phyloP scores from a whole-genome alignment of 352 stramenopile species.

The Elongisporangium undulatum region DNA sequence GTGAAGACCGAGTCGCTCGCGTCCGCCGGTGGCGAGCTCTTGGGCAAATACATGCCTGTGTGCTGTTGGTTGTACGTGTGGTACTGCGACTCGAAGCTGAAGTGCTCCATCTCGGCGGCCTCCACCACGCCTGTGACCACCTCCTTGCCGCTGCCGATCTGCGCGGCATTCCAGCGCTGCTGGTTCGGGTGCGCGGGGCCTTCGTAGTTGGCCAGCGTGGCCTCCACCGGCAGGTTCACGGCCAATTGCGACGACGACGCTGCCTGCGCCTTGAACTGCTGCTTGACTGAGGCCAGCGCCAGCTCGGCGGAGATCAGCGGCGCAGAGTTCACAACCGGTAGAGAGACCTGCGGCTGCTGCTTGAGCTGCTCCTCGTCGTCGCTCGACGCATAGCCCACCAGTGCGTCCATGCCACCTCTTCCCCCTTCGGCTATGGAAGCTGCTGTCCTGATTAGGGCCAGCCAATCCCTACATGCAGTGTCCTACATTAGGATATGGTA shows the following conservation, averaged over 20 bases:
- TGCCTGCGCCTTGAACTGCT: conserved; percentile 31
- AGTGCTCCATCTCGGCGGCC: conserved; percentile 57
- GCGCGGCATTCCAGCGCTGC: conserved; percentile 14
- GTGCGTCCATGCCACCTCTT: conserved; percentile 35
- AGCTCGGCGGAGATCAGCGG: conserved; percentile 29
- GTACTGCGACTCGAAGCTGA: conserved; percentile 81
- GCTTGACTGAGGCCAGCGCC: conserved; percentile 20
- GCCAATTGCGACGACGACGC: conserved; percentile 36
- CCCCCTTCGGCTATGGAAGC: background rate
- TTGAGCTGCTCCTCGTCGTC: conserved; percentile 24
- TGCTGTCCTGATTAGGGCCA: background rate
- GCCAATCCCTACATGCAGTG: background rate
- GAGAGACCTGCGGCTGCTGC: conserved; percentile 8
- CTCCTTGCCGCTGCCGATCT: conserved; percentile 56
- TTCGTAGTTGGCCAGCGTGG: conserved; percentile 49
- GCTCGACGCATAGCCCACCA: conserved; percentile 44
- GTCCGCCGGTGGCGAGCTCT: conserved; percentile 12
- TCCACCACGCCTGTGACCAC: conserved; percentile 78
- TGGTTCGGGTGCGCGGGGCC: conserved; percentile 27
- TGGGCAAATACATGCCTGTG: conserved; percentile 19
- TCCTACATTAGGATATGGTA: background rate
- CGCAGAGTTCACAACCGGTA: conserved; percentile 54
- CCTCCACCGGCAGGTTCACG: conserved; percentile 64
- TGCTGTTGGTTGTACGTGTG: conserved; percentile 66
- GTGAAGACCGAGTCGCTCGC: conserved; percentile 33